A percentile compares a stretch with the other conserved stretches of the same genome.
These are phyloP conservation scores for Fusarium oligoseptatum DNA, from an alignment of 2,329 filamentous ascomycete genomes.

Conservation along the genomic window DNA sequence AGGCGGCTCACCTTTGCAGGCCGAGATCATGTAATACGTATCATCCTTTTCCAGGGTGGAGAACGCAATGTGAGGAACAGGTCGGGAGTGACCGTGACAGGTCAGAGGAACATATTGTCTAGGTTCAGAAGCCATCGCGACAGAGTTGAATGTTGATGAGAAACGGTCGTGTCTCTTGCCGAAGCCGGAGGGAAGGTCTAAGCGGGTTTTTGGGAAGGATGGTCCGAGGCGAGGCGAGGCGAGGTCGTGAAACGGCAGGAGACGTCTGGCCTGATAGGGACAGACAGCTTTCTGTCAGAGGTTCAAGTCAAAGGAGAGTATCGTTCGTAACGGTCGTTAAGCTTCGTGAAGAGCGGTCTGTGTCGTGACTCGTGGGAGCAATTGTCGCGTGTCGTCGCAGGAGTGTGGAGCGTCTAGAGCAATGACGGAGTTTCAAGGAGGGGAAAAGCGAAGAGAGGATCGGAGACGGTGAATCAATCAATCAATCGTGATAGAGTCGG, in stretches of 20 bases:
- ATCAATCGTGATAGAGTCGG: constrained; percentile 19
- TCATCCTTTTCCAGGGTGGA: constrained; percentile 86
- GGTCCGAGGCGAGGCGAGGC: constrained; percentile 5
- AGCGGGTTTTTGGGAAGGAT: constrained; percentile 14
- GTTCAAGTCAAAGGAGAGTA: constrained; percentile 22
- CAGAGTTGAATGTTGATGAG: constrained; percentile 9
- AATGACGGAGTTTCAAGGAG: constrained; percentile 19
- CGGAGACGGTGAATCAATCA: constrained; percentile 10
- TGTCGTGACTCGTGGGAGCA: constrained; percentile 37
- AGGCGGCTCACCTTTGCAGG: constrained; percentile 79
- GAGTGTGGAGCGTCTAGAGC: constrained; percentile 37
- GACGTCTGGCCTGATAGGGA: constrained; percentile 1
- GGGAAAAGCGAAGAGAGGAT: constrained; percentile 9
- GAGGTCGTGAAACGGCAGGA: constrained; percentile 11
- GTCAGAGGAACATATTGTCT: constrained; percentile 86
- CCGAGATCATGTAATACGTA: constrained; percentile 91
- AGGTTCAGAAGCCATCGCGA: constrained; percentile 53
- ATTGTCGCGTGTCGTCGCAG: constrained; percentile 42
- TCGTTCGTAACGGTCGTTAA: constrained; percentile 47
- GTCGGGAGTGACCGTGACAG: constrained; percentile 93
- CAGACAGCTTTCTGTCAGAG: constrained; percentile 12
- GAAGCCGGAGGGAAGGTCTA: neutral
- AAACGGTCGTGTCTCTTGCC: neutral
- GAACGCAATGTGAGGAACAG: constrained; percentile 92
- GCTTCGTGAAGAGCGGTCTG: constrained; percentile 43